Evolutionary conservation across 257 asterid genomes (phyloP).

Genomic region (Mentha longifolia): DNA sequence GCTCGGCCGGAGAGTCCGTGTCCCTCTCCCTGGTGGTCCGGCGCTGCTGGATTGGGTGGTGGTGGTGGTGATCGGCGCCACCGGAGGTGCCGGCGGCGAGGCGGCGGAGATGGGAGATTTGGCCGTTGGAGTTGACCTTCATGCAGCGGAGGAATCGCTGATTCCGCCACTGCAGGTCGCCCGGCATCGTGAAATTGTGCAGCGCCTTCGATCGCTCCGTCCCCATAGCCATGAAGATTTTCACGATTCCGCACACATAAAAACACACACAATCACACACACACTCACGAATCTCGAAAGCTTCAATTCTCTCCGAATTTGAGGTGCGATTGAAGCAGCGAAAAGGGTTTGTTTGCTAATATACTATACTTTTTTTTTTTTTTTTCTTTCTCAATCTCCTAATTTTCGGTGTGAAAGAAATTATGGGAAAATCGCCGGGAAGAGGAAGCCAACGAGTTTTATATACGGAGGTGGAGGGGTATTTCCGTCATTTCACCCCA

Average conservation of each 20-base stretch:
- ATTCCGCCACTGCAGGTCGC: slow-evolving; percentile 58
- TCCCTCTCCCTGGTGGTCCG: slow-evolving; percentile 43
- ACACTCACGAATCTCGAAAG: slow-evolving; percentile 9
- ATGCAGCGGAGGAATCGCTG: slow-evolving; percentile 58
- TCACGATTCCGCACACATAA: slow-evolving; percentile 32
- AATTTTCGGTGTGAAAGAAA: slow-evolving; percentile 28
- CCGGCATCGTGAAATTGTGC: slow-evolving; percentile 67
- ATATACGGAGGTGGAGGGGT: slow-evolving; percentile 44
- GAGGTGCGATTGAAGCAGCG: slow-evolving; percentile 26
- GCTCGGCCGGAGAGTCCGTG: slow-evolving; percentile 23
- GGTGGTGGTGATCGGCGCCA: slow-evolving; percentile 37
- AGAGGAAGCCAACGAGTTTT: slow-evolving; percentile 35
- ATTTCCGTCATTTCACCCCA: slow-evolving; percentile 17
- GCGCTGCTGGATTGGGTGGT: slow-evolving; percentile 44
- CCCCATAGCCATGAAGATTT: slow-evolving; percentile 52
- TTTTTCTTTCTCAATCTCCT: slow-evolving; percentile 4
- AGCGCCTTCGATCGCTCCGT: slow-evolving; percentile 57
- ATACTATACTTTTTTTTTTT: slow-evolving; percentile 3
- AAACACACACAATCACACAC: not conserved
- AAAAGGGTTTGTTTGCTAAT: slow-evolving; percentile 37
- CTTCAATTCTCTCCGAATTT: slow-evolving; percentile 10
- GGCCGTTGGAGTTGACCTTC: slow-evolving; percentile 54
- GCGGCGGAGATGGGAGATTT: slow-evolving; percentile 44
- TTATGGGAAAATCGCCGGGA: slow-evolving; percentile 61
- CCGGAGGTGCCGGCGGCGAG: slow-evolving; percentile 33